Conservation (phyloP, 116 monocot genomes). For the Phalaenopsis hybrid region DNA sequence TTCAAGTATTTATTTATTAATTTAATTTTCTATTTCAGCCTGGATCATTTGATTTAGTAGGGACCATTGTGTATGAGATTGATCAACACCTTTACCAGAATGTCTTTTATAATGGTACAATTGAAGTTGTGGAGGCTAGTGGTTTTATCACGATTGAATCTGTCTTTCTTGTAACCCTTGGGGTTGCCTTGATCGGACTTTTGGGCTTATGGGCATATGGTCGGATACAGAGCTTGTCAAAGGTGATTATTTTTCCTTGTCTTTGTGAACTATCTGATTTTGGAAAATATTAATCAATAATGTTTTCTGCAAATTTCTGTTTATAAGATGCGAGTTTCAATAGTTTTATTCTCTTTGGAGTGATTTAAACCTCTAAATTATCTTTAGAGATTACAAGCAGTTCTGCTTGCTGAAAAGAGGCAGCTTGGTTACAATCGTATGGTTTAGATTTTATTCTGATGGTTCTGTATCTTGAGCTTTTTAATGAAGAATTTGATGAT, state of each 20-base stretch:
- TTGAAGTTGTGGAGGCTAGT: constrained; percentile 86
- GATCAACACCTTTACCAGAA: constrained; percentile 75
- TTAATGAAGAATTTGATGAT: no score
- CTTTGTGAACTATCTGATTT: not conserved
- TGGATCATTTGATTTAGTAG: constrained; percentile 85
- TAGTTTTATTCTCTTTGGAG: not conserved
- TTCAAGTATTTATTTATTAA: not conserved
- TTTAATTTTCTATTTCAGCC: constrained; percentile 39
- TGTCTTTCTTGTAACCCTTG: constrained; percentile 80
- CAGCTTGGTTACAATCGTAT: no score
- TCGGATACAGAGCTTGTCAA: constrained; percentile 72
- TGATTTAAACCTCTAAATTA: not conserved
- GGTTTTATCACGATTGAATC: constrained; percentile 78
- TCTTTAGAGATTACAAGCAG: no score
- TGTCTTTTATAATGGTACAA: constrained; percentile 79
- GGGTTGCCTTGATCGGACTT: constrained; percentile 48
- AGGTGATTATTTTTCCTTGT: constrained; percentile 34
- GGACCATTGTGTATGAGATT: constrained; percentile 78
- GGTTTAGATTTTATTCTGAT: no score
- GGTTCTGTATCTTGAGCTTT: no score
- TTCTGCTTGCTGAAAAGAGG: no score
- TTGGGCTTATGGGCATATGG: constrained; percentile 67
- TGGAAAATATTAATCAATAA: not conserved
- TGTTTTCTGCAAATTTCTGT: not conserved
- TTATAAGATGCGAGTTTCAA: not conserved